Percentiles rank a stretch among this genome's conserved stretches.
These are phyloP conservation scores for Debaryomyces sp. DNA, from an alignment of 1,139 yeast species.

Conservation along the genomic window DNA sequence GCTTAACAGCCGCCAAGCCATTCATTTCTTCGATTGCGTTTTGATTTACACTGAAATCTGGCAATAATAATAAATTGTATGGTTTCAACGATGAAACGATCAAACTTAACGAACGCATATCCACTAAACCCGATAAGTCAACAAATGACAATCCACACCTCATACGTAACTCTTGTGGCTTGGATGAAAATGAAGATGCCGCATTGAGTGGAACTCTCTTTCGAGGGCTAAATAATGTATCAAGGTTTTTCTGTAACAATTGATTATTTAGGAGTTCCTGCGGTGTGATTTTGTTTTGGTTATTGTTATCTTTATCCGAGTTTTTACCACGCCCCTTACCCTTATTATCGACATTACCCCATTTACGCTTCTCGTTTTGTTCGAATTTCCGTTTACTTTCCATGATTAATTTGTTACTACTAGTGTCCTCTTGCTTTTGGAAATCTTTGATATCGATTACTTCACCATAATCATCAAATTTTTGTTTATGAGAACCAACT, in stretches of 20 bases:
- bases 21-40: conserved; percentile 23
- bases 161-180: conserved; percentile 44
- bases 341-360: conserved; percentile 28
- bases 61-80: conserved; percentile 62
- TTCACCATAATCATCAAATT: conserved; percentile 86
- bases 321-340: conserved; percentile 25
- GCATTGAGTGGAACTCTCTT: conserved; percentile 36
- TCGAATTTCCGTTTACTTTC: conserved; percentile 37
- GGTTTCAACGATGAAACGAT: conserved; percentile 84
- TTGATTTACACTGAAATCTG: conserved; percentile 41
- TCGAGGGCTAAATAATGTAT: conserved; percentile 61
- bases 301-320: conserved; percentile 20
- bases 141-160: conserved; percentile 77
- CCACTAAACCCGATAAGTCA: conserved; percentile 85
- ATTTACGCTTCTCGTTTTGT: conserved; percentile 34
- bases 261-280: conserved; percentile 49
- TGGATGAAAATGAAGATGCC: conserved; percentile 21
- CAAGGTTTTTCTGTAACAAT: conserved; percentile 50
- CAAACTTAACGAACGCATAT: conserved; percentile 76
- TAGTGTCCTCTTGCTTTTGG: conserved; percentile 56
- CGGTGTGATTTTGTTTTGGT: conserved; percentile 41
- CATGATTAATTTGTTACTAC: conserved; percentile 38
- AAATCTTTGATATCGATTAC: conserved; percentile 67
- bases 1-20: conserved; percentile 32
- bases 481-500: conserved; percentile 52